A percentile compares a stretch with the other conserved stretches of the same genome.
phyloP scores from a whole-genome alignment of 257 asterid genomes.

The Fraxinus pennsylvanica region DNA sequence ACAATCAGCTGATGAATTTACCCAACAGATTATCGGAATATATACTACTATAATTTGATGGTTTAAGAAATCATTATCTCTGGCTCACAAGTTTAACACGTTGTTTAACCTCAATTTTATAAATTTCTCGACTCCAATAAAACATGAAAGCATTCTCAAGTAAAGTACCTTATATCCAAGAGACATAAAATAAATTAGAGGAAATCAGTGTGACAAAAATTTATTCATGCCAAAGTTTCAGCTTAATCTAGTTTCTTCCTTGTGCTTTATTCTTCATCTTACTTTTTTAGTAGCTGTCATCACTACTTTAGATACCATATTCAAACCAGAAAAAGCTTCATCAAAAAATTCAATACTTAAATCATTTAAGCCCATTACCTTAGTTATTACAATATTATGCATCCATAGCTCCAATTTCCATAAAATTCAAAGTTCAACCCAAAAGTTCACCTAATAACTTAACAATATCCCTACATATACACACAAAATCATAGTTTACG shows the following conservation, averaged over 20 bases:
- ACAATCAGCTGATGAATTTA: neutral
- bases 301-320: neutral
- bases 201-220: neutral
- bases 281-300: neutral
- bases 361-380: neutral
- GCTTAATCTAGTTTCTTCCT: neutral
- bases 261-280: neutral
- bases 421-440: neutral
- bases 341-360: neutral
- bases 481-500: neutral
- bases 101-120: constrained; percentile 3
- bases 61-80: neutral
- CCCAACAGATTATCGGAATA: neutral
- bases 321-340: neutral
- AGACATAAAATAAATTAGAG: neutral
- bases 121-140: neutral
- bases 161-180: neutral
- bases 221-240: neutral
- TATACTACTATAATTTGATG: neutral
- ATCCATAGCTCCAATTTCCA: neutral
- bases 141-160: neutral
- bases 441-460: neutral
- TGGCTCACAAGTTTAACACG: neutral
- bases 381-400: neutral
- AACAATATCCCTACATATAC: neutral